These are phyloP conservation scores for Gracilaria caudata DNA, from an alignment of 23 red algal species.

Conservation along the genomic window DNA sequence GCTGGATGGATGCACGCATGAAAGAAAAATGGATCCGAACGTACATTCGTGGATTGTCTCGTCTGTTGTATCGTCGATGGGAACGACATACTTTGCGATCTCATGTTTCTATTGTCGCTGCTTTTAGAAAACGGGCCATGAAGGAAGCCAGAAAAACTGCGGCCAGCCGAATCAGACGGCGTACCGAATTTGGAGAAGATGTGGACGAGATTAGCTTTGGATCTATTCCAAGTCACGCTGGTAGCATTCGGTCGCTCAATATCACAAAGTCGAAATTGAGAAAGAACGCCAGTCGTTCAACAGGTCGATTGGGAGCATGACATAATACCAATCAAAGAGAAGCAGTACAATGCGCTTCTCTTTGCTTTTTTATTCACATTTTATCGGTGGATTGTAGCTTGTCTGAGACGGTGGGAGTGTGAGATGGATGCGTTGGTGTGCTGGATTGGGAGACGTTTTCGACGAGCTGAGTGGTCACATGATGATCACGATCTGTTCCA, in stretches of 20 bases:
- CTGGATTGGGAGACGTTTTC: not conserved
- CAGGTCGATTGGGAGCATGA: not conserved
- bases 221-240: not conserved
- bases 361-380: conserved; percentile 6
- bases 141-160: conserved; percentile 9
- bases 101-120: conserved; percentile 8
- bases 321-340: not conserved
- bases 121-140: conserved; percentile 18
- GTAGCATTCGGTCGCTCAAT: conserved; percentile 36
- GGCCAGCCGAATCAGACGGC: conserved; percentile 20
- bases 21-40: not conserved
- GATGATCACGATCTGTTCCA: conserved; percentile 28
- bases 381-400: not conserved
- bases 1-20: conserved; percentile 25
- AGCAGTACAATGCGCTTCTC: not conserved
- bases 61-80: conserved; percentile 25
- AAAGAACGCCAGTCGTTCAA: not conserved
- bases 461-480: conserved; percentile 21
- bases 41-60: conserved; percentile 21
- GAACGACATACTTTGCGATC: not conserved
- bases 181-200: conserved; percentile 45
- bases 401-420: not conserved
- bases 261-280: not conserved
- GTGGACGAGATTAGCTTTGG: conserved; percentile 33
- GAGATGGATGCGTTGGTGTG: not conserved